Conservation (phyloP, 2,329 filamentous ascomycete genomes). For the Xylaria polymorpha region DNA sequence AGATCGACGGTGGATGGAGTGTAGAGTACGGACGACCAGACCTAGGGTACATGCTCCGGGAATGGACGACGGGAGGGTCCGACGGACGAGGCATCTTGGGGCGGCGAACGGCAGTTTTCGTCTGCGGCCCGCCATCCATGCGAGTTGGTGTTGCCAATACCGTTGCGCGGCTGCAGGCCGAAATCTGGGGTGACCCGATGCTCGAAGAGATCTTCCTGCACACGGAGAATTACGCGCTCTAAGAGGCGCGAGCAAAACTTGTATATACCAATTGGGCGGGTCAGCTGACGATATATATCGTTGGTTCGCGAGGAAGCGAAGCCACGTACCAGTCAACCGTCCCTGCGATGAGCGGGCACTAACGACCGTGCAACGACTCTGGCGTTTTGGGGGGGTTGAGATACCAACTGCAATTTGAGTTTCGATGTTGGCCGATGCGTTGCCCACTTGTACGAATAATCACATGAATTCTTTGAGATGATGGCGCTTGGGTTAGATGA, state of each 20-base stretch:
- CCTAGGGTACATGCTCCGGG: constrained; percentile 84
- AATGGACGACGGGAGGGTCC: constrained; percentile 78
- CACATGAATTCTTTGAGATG: constrained; percentile 2
- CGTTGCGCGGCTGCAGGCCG: constrained; percentile 82
- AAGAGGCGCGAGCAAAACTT: constrained; percentile 33
- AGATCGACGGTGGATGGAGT: constrained; percentile 83
- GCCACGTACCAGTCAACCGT: not conserved
- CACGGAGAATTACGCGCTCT: constrained; percentile 94
- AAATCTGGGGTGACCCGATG: constrained; percentile 81
- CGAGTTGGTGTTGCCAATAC: constrained; percentile 87
- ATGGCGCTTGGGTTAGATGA: constrained; percentile 22
- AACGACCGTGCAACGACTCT: constrained; percentile 29
- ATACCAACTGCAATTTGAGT: constrained; percentile 35
- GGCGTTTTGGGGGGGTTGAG: constrained; percentile 36
- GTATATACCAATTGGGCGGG: constrained; percentile 32
- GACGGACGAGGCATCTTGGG: constrained; percentile 79
- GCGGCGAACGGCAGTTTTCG: constrained; percentile 85
- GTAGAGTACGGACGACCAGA: constrained; percentile 94
- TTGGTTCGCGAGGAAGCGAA: not conserved
- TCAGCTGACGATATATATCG: constrained; percentile 16
- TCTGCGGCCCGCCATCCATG: constrained; percentile 91
- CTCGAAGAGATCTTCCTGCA: constrained; percentile 94
- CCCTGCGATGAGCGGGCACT: constrained; percentile 10
- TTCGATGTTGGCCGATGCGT: constrained; percentile 9
- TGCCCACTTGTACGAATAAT: constrained; percentile 29